Evolutionary conservation across 2,329 filamentous ascomycete species (phyloP).

Genomic region (Verticillium isaacii): DNA sequence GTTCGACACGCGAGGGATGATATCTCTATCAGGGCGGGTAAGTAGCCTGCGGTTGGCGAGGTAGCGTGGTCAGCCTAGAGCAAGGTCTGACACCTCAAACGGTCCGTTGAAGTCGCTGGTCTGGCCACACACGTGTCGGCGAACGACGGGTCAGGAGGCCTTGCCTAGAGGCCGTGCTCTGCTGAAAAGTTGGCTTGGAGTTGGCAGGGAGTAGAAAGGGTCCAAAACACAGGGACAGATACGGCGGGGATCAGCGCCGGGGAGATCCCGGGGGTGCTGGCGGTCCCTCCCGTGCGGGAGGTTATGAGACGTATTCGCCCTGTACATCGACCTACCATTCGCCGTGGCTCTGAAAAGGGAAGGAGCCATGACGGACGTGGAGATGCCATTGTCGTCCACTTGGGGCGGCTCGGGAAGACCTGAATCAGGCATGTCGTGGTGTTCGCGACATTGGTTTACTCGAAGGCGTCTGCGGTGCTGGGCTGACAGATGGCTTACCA

Average conservation of each 20-base stretch:
- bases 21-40: background rate
- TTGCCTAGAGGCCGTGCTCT: background rate
- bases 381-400: background rate
- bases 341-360: background rate
- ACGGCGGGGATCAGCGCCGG: background rate
- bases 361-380: background rate
- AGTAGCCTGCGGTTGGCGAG: background rate
- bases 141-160: background rate
- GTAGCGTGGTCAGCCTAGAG: background rate
- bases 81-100: background rate
- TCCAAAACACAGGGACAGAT: background rate
- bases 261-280: background rate
- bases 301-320: background rate
- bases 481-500: background rate
- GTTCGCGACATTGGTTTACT: background rate
- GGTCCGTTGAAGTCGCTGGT: background rate
- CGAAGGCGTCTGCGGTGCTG: background rate
- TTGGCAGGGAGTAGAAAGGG: background rate
- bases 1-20: background rate
- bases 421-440: background rate
- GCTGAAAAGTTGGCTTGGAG: background rate
- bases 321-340: background rate
- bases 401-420: background rate
- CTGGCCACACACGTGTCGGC: background rate
- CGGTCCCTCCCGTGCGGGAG: background rate